These are phyloP conservation scores for Myxozyma melibiosi DNA, from an alignment of 805 yeast species.

Conservation along the genomic window DNA sequence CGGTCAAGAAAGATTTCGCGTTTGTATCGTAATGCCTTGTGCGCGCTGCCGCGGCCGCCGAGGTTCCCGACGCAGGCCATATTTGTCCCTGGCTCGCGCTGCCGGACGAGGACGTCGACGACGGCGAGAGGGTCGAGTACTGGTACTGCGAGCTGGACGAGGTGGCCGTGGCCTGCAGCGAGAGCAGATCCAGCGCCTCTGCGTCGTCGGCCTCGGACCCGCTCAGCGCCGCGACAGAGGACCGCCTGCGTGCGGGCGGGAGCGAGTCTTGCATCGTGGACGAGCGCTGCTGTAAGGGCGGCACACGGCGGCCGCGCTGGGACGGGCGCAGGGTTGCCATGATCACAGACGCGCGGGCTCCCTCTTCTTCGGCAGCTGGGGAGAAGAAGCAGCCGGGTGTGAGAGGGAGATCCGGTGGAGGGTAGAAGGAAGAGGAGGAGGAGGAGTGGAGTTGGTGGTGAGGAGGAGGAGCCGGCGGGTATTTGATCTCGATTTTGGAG, in stretches of 20 bases:
- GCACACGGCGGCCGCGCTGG: conserved; percentile 4
- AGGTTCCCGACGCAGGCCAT: no score
- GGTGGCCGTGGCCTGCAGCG: not conserved
- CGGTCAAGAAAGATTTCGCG: conserved; percentile 1
- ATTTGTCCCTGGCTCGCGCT: not conserved
- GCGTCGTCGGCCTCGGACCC: conserved; percentile 6
- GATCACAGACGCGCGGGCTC: no score
- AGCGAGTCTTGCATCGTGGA: not conserved
- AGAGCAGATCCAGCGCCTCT: conserved; percentile 10
- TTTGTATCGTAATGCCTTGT: conserved; percentile 7
- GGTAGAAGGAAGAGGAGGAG: no score
- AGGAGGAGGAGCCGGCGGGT: no score
- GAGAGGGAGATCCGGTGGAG: no score
- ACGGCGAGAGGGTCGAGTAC: not conserved
- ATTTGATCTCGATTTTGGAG: no score
- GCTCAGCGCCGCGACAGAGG: not conserved
- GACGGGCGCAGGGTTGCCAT: conserved; percentile 5
- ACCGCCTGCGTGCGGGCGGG: not conserved
- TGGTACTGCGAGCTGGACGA: not conserved
- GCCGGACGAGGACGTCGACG: conserved; percentile 1
- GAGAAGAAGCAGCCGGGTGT: no score
- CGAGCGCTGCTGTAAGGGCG: not conserved
- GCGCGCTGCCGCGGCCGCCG: conserved; percentile 13
- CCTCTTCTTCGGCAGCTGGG: no score
- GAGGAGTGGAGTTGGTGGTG: no score